These are phyloP conservation scores for Penicillium sp. DNA, from an alignment of 2,329 filamentous ascomycete genomes.

Conservation along the genomic window DNA sequence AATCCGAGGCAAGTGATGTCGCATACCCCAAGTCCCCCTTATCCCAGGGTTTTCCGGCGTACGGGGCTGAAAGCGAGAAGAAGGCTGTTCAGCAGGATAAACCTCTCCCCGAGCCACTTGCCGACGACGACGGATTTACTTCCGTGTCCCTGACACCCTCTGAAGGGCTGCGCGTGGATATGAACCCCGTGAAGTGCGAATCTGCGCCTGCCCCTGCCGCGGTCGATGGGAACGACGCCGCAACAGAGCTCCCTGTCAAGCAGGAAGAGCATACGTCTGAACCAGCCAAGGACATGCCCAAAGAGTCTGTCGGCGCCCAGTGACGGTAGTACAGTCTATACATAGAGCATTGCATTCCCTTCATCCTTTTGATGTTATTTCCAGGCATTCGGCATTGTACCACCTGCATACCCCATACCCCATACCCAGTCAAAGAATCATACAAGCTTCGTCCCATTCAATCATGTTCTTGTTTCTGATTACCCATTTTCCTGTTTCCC, in stretches of 20 bases:
- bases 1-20: conserved; percentile 26
- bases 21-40: conserved; percentile 36
- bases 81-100: conserved; percentile 2
- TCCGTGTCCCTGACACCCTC: conserved; percentile 20
- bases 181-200: conserved; percentile 5
- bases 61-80: conserved; percentile 16
- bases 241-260: conserved; percentile 8
- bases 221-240: neutral
- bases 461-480: conserved; percentile 8
- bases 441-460: neutral
- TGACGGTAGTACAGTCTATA: neutral
- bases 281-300: conserved; percentile 4
- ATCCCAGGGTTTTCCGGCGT: conserved; percentile 32
- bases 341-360: neutral
- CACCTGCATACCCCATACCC: conserved; percentile 8
- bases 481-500: neutral
- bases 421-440: conserved; percentile 1
- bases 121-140: conserved; percentile 23
- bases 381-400: conserved; percentile 10
- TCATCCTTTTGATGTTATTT: neutral
- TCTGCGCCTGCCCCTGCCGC: neutral
- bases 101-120: neutral
- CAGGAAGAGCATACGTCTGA: conserved; percentile 3
- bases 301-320: conserved; percentile 1
- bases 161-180: conserved; percentile 18